Evolutionary conservation across 257 asterid genomes (phyloP), one percentile per base, ranked within the genome.

Genomic region (Solanum neorickii): DNA sequence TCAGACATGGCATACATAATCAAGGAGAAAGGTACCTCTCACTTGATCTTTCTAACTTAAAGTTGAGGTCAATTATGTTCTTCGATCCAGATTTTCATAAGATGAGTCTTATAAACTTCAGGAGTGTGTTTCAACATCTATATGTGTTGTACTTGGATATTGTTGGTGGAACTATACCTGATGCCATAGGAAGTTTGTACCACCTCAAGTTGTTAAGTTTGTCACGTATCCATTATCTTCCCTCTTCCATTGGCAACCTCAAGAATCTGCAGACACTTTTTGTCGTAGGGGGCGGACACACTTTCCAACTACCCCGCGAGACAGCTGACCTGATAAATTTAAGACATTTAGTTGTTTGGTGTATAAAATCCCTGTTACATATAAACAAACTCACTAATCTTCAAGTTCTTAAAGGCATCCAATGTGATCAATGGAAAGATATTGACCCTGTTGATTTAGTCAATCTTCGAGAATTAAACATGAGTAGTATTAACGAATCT

Each of bases 281-380:
- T 3, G 25, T 66, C 73, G 0, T 0, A 0, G 14, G 0, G 0
- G 0, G 1, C 0, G 0, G 0, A 10, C 0, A 35, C 39, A 35
- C 39, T 35, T 5, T 35, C 7, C 20, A 12, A 25, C 73, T 65
- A 12, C 35, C 73, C 16, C 18, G 1, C 0, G 1, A 25, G 10
- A 25, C 18, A 25, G 20, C 10, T 25, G 35, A 25, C 16, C 35
- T 66, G 3, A 25, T 25, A 25, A 66, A 25, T 12, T 0, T 66
- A 66, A 66, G 73, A 25, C 35, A 66, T 25, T 66, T 66, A 66
- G 35, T 11, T 66, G 35, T 4, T 25, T 0, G 0, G 4, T 66
- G 6, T 11, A 5, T 18, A 66, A 0, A 25, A 25, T 35, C 73
- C 12, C 73, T 66, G 35, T 0, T 0, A 12, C 9, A 4, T 25